Conservation (phyloP, 148 eudicot species). For the Rhododendron henanense region DNA sequence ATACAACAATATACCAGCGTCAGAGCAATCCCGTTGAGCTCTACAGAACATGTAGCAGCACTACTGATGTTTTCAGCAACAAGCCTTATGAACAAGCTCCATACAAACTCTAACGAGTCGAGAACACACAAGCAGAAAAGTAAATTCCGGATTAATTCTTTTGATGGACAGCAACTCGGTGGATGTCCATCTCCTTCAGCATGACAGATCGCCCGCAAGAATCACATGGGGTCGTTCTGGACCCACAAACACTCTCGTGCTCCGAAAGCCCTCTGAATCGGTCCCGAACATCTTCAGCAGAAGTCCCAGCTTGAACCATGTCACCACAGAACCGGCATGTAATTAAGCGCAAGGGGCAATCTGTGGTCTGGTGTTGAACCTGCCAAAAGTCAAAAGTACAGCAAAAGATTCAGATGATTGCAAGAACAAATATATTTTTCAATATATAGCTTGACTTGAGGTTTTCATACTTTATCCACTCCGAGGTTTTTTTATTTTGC, state of each 20-base stretch:
- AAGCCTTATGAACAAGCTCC: neutral
- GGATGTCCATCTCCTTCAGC: constrained; percentile 96
- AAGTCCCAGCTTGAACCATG: constrained; percentile 78
- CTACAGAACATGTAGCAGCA: neutral
- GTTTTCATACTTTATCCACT: neutral
- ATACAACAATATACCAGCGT: neutral
- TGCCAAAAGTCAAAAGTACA: constrained; percentile 19
- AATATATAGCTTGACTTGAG: neutral
- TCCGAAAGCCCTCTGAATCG: constrained; percentile 72
- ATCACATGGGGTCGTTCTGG: constrained; percentile 90
- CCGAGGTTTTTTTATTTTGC: neutral
- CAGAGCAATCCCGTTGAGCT: constrained; percentile 2
- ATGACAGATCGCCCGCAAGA: constrained; percentile 89
- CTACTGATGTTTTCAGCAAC: neutral
- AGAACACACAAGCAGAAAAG: neutral
- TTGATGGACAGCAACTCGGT: constrained; percentile 84
- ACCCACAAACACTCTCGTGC: constrained; percentile 85
- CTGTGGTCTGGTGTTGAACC: constrained; percentile 73
- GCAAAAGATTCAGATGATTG: neutral
- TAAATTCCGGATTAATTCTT: constrained; percentile 30
- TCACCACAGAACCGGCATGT: constrained; percentile 89
- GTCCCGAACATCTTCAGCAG: constrained; percentile 67
- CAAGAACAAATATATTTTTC: neutral
- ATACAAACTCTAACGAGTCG: neutral
- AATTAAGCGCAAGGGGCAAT: constrained; percentile 75